These are phyloP conservation scores for Trichoderma asperellum DNA, from an alignment of 2,329 filamentous ascomycete genomes.

Conservation along the genomic window DNA sequence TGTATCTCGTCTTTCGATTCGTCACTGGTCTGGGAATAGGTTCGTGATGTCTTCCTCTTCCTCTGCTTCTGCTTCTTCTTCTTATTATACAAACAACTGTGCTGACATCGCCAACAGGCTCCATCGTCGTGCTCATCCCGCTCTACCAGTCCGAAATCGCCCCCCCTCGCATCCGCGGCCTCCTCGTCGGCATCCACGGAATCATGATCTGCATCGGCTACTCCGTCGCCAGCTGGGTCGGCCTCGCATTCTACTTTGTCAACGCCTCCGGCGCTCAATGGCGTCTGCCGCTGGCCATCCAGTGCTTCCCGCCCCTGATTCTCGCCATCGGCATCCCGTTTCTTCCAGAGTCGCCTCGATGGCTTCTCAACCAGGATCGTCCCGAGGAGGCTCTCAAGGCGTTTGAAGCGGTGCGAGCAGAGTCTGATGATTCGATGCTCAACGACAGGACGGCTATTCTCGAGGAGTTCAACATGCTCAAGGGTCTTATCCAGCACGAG, in stretches of 20 bases:
- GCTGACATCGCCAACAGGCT: background rate
- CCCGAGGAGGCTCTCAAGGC: constrained; percentile 3
- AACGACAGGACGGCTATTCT: background rate
- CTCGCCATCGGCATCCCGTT: constrained; percentile 6
- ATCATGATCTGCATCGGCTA: constrained; percentile 16
- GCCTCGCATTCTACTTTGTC: constrained; percentile 5
- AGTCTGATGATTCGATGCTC: constrained; percentile 3
- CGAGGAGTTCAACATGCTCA: background rate
- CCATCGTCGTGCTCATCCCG: constrained; percentile 6
- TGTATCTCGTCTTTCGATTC: constrained; percentile 15
- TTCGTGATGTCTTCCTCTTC: background rate
- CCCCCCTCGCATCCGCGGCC: constrained; percentile 5
- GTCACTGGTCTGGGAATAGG: constrained; percentile 11
- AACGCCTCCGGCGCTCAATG: constrained; percentile 7
- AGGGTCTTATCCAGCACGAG: constrained; percentile 11
- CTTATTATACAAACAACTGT: background rate
- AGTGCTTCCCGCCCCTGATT: background rate
- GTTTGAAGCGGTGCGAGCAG: constrained; percentile 1
- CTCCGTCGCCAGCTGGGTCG: background rate
- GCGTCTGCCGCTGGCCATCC: background rate
- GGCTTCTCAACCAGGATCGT: constrained; percentile 9
- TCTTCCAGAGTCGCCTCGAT: constrained; percentile 12
- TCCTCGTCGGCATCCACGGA: constrained; percentile 13
- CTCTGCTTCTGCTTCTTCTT: too few species aligned
- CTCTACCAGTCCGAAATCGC: constrained; percentile 19